Conservation (phyloP, 2,329 filamentous ascomycete species). For the Stromatinia cepivora region DNA sequence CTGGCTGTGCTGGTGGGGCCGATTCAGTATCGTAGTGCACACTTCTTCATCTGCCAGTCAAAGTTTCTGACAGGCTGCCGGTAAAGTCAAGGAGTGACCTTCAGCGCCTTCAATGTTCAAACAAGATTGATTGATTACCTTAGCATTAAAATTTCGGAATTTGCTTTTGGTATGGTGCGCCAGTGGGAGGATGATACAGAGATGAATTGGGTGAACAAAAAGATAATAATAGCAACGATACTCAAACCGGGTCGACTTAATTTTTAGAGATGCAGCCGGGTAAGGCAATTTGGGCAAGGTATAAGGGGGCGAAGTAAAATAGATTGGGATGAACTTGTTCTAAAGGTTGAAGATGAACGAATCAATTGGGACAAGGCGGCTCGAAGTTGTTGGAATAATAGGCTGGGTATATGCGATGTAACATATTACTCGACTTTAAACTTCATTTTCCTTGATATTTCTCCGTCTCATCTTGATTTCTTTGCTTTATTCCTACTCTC, state of each 20-base stretch:
- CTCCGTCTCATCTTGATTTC: not conserved
- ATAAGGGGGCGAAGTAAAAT: conserved; percentile 22
- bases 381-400: conserved; percentile 12
- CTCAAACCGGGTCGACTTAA: conserved; percentile 18
- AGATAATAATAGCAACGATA: conserved; percentile 25
- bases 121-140: conserved; percentile 20
- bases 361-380: conserved; percentile 5
- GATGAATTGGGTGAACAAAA: not conserved
- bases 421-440: conserved; percentile 12
- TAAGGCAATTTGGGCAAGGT: not conserved
- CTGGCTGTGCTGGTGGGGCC: conserved; percentile 26
- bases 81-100: conserved; percentile 13
- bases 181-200: conserved; percentile 10
- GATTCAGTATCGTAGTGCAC: conserved; percentile 9
- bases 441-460: conserved; percentile 12
- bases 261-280: conserved; percentile 22
- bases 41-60: conserved; percentile 16
- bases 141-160: not conserved
- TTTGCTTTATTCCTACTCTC: too few species aligned
- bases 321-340: conserved; percentile 17
- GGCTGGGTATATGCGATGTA: conserved; percentile 24
- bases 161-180: conserved; percentile 11
- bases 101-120: conserved; percentile 17
- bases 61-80: conserved; percentile 17
- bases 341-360: not conserved